A percentile compares a stretch with the other conserved stretches of the same genome.
phyloP scores from a whole-genome alignment of 176 grass and related monocot genomes.

The Triticum timopheevii region DNA sequence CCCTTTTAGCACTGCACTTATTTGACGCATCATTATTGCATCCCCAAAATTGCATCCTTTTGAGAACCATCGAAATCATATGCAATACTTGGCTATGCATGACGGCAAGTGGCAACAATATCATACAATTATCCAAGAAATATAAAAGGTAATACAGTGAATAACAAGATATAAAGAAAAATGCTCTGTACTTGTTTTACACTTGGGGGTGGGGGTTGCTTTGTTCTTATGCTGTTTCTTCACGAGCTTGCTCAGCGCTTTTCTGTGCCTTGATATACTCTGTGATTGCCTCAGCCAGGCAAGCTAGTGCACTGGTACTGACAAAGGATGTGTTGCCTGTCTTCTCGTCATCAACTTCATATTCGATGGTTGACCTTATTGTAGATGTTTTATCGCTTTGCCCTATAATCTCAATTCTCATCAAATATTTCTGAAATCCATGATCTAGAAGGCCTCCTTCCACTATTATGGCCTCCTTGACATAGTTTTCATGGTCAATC shows the following conservation, averaged over 20 bases:
- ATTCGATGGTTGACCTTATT: slow-evolving; percentile 44
- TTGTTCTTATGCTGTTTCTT: neutral
- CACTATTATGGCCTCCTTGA: slow-evolving; percentile 31
- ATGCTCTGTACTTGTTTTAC: too few species aligned
- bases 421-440: slow-evolving; percentile 35
- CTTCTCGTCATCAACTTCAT: slow-evolving; percentile 11
- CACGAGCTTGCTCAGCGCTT: neutral
- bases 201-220: too few species aligned
- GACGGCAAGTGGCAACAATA: neutral
- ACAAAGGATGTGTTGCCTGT: slow-evolving; percentile 1
- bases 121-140: neutral
- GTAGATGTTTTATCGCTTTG: neutral
- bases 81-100: neutral
- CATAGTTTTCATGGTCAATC: slow-evolving; percentile 36
- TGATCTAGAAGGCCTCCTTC: slow-evolving; percentile 24
- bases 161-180: neutral
- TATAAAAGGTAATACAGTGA: neutral
- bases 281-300: slow-evolving; percentile 26
- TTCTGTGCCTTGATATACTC: slow-evolving; percentile 38
- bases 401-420: slow-evolving; percentile 20
- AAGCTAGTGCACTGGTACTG: slow-evolving; percentile 26
- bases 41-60: neutral
- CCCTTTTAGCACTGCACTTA: too few species aligned
- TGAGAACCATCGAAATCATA: neutral
- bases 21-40: too few species aligned